Evolutionary conservation across 2,329 filamentous ascomycete genomes (phyloP), one percentile per base, ranked within the genome.

Genomic region (Aspergillus candidus): DNA sequence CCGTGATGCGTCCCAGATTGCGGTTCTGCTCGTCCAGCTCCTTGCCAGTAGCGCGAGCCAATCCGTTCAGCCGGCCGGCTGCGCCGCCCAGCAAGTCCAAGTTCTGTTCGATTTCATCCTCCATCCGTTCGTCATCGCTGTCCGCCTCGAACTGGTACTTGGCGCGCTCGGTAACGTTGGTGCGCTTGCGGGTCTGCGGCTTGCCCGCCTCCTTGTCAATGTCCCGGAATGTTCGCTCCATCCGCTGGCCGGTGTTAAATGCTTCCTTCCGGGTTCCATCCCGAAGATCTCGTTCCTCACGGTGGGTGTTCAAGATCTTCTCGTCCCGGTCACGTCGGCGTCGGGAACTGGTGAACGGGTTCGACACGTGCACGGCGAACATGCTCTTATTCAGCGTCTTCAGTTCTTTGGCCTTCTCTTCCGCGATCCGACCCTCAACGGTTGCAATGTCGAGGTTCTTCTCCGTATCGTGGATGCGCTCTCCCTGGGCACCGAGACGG

Each of bases 341-440:
- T 53, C 76, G 78, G 50, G 78, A 80, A 11, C 80, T 80, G 0
- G 86, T 93, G 62, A 95, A 88, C 0, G 84, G 84, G 56, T 88
- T 88, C 41, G 75, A 74, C 18, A 90, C 83, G 58, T 89, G 84
- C 15, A 90, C 79, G 4, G 87, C 86, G 60, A 95, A 95, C 88
- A 96, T 94, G 71, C 84, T 89, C 50, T 84, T 76, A 67, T 96
- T 94, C 39, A 94, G 73, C 1, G 80, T 87, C 71, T 91, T 91
- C 32, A 96, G 72, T 61, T 95, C 88, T 38, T 82, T 79, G 1
- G 88, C 84, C 56, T 87, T 86, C 53, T 90, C 87, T 55, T 89
- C 83, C 0, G 87, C 86, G 47, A 86, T 72, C 46, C 81, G 79
- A 56, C 86, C 87, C 61, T 89, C 83, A 51, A 83, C 84, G n/a